Percentiles rank a stretch among this genome's conserved stretches.
These are phyloP conservation scores for Discostella stelligeroides DNA, from an alignment of 108 stramenopile species.

Conservation along the genomic window DNA sequence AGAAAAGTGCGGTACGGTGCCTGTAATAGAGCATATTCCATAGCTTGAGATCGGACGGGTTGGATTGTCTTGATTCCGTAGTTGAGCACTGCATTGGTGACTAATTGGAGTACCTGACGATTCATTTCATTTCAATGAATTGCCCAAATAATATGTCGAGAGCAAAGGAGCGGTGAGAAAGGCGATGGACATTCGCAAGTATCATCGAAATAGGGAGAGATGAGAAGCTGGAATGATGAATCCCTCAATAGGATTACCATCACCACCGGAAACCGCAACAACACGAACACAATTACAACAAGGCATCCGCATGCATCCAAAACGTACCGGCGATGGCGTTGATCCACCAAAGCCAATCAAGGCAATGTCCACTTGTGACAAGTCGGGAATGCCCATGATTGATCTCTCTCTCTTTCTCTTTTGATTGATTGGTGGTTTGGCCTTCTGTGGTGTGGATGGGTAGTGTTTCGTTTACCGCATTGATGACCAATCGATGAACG, in stretches of 20 bases:
- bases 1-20: constrained; percentile 80
- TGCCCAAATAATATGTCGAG: constrained; percentile 1
- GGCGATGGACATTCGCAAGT: too few relatives aligned
- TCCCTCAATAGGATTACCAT: too few relatives aligned
- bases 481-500: too few relatives aligned
- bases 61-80: constrained; percentile 52
- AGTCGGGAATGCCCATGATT: constrained; percentile 12
- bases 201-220: too few relatives aligned
- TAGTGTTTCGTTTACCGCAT: too few relatives aligned
- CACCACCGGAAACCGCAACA: too few relatives aligned
- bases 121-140: background rate
- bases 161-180: constrained; percentile 5
- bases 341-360: constrained; percentile 81
- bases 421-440: background rate
- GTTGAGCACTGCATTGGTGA: constrained; percentile 51
- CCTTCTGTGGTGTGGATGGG: background rate
- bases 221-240: too few relatives aligned
- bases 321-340: constrained; percentile 61
- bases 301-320: background rate
- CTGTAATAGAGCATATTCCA: constrained; percentile 63
- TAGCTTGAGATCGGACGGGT: constrained; percentile 63
- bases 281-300: too few relatives aligned
- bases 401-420: background rate
- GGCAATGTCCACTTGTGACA: constrained; percentile 32
- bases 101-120: constrained; percentile 64